These are phyloP conservation scores for Talaromyces sp. DNA, from an alignment of 2,329 filamentous ascomycete species.

Conservation along the genomic window DNA sequence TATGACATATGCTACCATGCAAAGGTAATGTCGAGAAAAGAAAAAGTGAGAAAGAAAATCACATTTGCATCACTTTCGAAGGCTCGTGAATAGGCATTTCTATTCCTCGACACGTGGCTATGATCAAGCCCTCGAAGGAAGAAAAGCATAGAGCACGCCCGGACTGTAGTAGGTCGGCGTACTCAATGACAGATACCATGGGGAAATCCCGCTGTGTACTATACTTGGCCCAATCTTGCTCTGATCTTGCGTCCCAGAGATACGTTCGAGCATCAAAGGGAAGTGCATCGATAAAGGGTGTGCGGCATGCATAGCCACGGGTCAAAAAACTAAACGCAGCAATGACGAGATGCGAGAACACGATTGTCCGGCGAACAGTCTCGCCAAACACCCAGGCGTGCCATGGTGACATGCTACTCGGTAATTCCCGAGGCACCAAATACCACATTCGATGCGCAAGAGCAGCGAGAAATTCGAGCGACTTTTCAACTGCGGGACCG, in stretches of 20 bases:
- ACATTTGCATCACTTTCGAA: conserved; percentile 3
- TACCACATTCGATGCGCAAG: conserved; percentile 25
- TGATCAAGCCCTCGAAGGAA: conserved; percentile 24
- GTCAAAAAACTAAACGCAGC: conserved; percentile 30
- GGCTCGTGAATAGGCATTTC: conserved; percentile 9
- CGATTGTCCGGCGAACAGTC: conserved; percentile 16
- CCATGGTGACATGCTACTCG: conserved; percentile 23
- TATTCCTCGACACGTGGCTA: conserved; percentile 28
- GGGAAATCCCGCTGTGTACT: conserved; percentile 5
- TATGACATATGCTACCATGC: conserved; percentile 1
- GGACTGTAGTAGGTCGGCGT: conserved; percentile 25
- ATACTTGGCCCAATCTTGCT: conserved; percentile 15
- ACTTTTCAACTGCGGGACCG: conserved; percentile 20
- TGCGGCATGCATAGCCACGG: conserved; percentile 27
- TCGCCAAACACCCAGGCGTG: conserved; percentile 18
- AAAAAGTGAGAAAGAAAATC: background rate
- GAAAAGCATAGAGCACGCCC: conserved; percentile 23
- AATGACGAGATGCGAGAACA: conserved; percentile 29
- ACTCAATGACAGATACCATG: conserved; percentile 29
- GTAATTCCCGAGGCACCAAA: conserved; percentile 27
- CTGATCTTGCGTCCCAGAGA: conserved; percentile 26
- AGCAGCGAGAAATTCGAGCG: conserved; percentile 21
- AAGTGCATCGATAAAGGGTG: conserved; percentile 29
- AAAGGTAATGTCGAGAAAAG: background rate
- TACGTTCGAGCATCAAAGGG: conserved; percentile 29